A percentile compares a stretch with the other conserved stretches of the same genome.
phyloP scores from a whole-genome alignment of 2,329 filamentous ascomycete genomes.

The Akanthomyces uredinophilus region DNA sequence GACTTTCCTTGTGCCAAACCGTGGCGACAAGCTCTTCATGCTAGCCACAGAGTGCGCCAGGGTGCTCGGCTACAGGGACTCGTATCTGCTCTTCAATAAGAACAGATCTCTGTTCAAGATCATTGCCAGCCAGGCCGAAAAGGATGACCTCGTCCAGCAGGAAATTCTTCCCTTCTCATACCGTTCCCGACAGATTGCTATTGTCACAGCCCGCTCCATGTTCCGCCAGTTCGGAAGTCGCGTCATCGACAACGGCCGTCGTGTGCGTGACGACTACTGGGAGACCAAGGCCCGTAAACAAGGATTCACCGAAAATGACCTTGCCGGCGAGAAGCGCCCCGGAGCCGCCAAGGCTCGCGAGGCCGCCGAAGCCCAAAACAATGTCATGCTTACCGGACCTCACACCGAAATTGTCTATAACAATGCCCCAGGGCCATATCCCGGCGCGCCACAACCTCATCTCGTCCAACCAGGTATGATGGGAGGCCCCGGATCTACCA shows the following conservation, averaged over 20 bases:
- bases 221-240: conserved; percentile 96
- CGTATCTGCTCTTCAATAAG: conserved; percentile 98
- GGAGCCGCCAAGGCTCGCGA: conserved; percentile 86
- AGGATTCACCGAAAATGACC: conserved; percentile 94
- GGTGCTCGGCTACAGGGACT: conserved; percentile 89
- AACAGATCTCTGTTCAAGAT: conserved; percentile 96
- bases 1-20: conserved; percentile 86
- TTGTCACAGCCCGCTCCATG: conserved; percentile 96
- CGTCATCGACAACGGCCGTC: conserved; percentile 81
- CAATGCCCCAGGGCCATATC: conserved; percentile 62
- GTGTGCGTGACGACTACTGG: conserved; percentile 98
- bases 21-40: conserved; percentile 96
- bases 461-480: conserved; percentile 69
- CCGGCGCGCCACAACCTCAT: conserved; percentile 61
- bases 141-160: conserved; percentile 91
- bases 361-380: conserved; percentile 65
- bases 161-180: conserved; percentile 97
- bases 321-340: conserved; percentile 91
- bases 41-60: conserved; percentile 94
- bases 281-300: conserved; percentile 95
- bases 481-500: conserved; percentile 58
- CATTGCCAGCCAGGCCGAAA: conserved; percentile 91
- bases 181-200: conserved; percentile 95
- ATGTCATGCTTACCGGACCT: conserved; percentile 57
- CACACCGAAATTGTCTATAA: conserved; percentile 88